These are phyloP conservation scores for Mallotus nudiflorus DNA, from an alignment of 345 rosid species.

Conservation along the genomic window DNA sequence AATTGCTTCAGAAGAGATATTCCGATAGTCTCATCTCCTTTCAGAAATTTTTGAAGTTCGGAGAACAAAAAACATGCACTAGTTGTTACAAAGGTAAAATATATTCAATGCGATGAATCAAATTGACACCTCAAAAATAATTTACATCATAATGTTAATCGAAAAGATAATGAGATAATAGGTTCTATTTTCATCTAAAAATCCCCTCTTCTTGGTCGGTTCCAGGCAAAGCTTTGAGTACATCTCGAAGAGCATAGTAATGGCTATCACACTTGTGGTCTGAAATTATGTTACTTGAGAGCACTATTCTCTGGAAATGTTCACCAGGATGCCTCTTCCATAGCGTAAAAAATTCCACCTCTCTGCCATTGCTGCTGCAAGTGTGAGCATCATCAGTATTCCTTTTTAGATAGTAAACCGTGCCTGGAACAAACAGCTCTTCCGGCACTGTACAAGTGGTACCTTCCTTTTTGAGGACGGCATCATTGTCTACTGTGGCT, in stretches of 20 bases:
- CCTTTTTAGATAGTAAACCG: slow-evolving; percentile 76
- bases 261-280: slow-evolving; percentile 95
- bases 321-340: slow-evolving; percentile 82
- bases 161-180: background rate
- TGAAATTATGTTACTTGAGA: slow-evolving; percentile 73
- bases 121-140: background rate
- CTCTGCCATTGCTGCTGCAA: slow-evolving; percentile 21
- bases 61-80: background rate
- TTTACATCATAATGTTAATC: background rate
- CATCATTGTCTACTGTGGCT: slow-evolving; percentile 19
- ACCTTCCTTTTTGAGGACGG: slow-evolving; percentile 22
- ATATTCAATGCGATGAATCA: background rate
- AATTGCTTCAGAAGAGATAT: no score
- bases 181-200: slow-evolving; percentile 26
- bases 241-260: slow-evolving; percentile 80
- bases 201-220: slow-evolving; percentile 44
- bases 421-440: slow-evolving; percentile 80
- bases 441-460: slow-evolving; percentile 30
- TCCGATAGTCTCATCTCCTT: no score
- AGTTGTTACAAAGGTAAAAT: background rate
- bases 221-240: slow-evolving; percentile 70
- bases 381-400: slow-evolving; percentile 35
- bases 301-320: slow-evolving; percentile 84
- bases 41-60: no score
- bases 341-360: slow-evolving; percentile 60